Base-by-base conservation (phyloP, 2,329 filamentous ascomycete genomes). In the Aspergillus awamori region DNA sequence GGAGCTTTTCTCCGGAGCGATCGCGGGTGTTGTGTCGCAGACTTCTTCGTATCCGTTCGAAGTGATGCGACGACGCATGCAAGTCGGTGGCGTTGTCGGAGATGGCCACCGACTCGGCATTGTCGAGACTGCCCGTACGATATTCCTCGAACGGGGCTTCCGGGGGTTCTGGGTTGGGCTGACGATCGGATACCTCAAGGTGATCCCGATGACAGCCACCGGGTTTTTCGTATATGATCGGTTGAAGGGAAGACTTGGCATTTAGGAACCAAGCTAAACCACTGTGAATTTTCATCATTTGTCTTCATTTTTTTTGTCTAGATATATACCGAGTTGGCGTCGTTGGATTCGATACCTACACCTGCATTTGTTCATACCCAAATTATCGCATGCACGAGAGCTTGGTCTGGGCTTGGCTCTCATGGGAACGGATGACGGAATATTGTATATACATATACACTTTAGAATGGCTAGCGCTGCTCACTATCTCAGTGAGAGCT, bases 41-140 rank as follows among this genome's bases (percentile, higher is more conserved):
- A 97, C 94, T 0, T 87, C 89, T 0, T 96, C 93, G 15, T 99
- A 99, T 75, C 95, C 95, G 5, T 83, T 99, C 2, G 95, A 99
- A 76, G 92, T 99, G 15, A 90, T 98, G 61, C 83, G 95, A 62
- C 85, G 95, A 65, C 85, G 95, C 52, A 98, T 99, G 94, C 95
- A 99, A 75, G 95, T 99, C 13, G 91, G 92, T 52, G 95, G 94
- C 10, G 93, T 94, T 0, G 92, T 98, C 0, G 95, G 95, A 1
- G 93, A 98, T 74, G 93, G 94, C 0, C 91, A 87, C 69, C 82
- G 91, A 49, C 78, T 97, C 49, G 83, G 87, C 54, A 91, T 99
- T 65, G 80, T 81, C 15, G 94, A 98, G 79, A 96, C 94, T 1
- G 88, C 88, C 3, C 80, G 79, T 65, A 84, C 87, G 73, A 95